Percentiles rank a stretch among this genome's conserved stretches.
Evolutionary conservation across 106 monocot species (phyloP).

Genomic region (Phalaenopsis aphrodite): DNA sequence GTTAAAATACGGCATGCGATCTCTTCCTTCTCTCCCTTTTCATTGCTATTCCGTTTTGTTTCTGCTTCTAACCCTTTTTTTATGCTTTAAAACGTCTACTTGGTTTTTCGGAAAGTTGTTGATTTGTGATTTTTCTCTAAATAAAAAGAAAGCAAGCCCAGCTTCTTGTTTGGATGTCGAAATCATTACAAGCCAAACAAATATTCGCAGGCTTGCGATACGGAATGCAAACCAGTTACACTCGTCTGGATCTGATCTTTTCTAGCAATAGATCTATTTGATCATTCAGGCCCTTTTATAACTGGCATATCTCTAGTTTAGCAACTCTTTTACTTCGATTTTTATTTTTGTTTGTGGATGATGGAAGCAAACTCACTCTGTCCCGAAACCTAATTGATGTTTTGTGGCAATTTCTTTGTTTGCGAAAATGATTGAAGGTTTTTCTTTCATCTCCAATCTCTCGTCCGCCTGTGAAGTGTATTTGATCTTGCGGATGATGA

Average conservation of each 20-base stretch:
- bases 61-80: neutral
- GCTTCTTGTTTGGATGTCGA: neutral
- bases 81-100: neutral
- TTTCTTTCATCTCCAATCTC: neutral
- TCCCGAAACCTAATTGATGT: neutral
- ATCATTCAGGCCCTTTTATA: neutral
- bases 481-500: neutral
- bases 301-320: neutral
- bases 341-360: neutral
- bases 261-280: neutral
- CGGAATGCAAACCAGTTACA: neutral
- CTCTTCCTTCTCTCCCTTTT: neutral
- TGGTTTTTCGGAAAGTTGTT: neutral
- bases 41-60: neutral
- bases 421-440: neutral
- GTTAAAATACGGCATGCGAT: neutral
- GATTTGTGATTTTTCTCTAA: neutral
- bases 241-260: neutral
- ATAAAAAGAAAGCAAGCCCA: neutral
- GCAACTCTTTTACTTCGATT: neutral
- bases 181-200: neutral
- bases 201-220: neutral
- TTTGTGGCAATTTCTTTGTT: conserved; percentile 1
- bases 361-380: neutral
- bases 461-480: neutral